phyloP scores from a whole-genome alignment of 2,329 filamentous ascomycete genomes.

The Xylariomycetidae sp. region DNA sequence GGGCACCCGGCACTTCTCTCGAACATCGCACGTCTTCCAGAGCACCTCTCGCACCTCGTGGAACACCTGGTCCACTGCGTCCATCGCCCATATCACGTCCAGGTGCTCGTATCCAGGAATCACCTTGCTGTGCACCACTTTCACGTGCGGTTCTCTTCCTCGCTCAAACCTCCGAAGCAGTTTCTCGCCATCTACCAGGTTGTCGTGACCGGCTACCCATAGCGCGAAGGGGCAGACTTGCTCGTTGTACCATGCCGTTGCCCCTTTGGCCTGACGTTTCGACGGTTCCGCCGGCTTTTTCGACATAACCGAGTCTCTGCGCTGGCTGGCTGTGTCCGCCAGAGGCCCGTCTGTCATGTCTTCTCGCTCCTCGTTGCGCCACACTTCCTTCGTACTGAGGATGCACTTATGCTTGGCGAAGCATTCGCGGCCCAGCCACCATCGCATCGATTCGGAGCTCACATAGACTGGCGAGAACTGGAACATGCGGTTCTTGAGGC shows the following conservation, averaged over 20 bases:
- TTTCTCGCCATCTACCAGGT: conserved; percentile 74
- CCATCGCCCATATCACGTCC: conserved; percentile 93
- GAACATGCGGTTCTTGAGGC: conserved; percentile 74
- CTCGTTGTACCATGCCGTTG: conserved; percentile 74
- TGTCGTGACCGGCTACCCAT: conserved; percentile 80
- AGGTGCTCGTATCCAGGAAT: conserved; percentile 89
- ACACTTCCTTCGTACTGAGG: conserved; percentile 68
- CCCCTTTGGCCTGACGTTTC: conserved; percentile 36
- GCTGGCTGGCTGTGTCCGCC: conserved; percentile 25
- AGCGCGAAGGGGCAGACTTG: conserved; percentile 77
- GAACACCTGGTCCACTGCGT: conserved; percentile 77
- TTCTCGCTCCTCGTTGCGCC: conserved; percentile 53
- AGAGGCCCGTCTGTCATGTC: conserved; percentile 41
- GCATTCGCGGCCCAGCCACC: conserved; percentile 88
- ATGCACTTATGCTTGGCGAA: conserved; percentile 81
- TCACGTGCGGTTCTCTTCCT: conserved; percentile 74
- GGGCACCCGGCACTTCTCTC: conserved; percentile 56
- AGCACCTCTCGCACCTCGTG: conserved; percentile 73
- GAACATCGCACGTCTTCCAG: conserved; percentile 65
- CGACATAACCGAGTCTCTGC: conserved; percentile 13
- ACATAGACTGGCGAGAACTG: conserved; percentile 91
- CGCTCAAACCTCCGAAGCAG: conserved; percentile 68
- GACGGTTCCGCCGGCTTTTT: conserved; percentile 23
- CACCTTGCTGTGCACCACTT: conserved; percentile 73
- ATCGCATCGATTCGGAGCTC: conserved; percentile 82